These are phyloP conservation scores for Euphorbia schlechtendalii DNA, from an alignment of 441 rosid genomes.

Conservation along the genomic window DNA sequence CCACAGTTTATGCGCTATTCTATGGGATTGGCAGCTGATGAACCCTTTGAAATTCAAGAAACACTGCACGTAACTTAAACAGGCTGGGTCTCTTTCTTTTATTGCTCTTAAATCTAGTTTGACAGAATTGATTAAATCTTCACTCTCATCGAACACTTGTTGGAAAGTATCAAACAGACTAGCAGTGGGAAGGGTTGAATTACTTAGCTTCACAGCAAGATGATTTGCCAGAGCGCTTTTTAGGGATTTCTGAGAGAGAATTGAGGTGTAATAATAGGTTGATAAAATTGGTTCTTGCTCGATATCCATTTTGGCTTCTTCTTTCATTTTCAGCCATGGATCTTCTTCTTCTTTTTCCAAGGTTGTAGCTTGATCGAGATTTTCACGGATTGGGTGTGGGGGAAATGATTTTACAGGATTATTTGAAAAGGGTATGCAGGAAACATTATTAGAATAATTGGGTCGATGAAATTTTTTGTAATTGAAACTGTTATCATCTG, in stretches of 20 bases:
- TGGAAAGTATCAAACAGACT: constrained; percentile 55
- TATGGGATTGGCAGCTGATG: neutral
- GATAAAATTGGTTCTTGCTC: constrained; percentile 58
- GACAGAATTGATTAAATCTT: constrained; percentile 37
- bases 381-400: constrained; percentile 16
- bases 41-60: constrained; percentile 62
- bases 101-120: constrained; percentile 56
- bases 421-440: constrained; percentile 26
- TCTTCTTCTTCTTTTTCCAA: constrained; percentile 18
- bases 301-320: constrained; percentile 53
- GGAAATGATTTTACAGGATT: constrained; percentile 31
- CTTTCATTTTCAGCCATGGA: constrained; percentile 50
- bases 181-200: constrained; percentile 32
- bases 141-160: constrained; percentile 39
- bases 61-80: constrained; percentile 58
- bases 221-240: constrained; percentile 55
- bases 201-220: constrained; percentile 56
- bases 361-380: constrained; percentile 13
- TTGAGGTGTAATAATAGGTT: constrained; percentile 44
- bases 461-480: constrained; percentile 30
- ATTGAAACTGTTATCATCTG: constrained; percentile 25
- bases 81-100: constrained; percentile 76
- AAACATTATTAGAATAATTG: constrained; percentile 24
- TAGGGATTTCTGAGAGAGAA: constrained; percentile 47
- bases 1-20: neutral